phyloP scores from a whole-genome alignment of 2,329 filamentous ascomycete genomes.

The Fonsecaea monophora region DNA sequence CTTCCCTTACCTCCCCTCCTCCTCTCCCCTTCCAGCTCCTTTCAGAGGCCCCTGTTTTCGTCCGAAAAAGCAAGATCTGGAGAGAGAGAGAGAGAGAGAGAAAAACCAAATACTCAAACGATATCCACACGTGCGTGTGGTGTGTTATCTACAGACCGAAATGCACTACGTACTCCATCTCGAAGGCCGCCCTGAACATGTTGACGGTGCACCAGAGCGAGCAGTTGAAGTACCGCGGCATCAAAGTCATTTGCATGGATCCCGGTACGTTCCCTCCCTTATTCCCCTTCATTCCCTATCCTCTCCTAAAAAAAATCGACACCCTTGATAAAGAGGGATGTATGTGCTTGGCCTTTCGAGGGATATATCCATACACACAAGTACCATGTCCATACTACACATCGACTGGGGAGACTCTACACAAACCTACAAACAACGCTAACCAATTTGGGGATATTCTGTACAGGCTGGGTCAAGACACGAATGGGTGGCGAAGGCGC shows the following conservation, averaged over 20 bases:
- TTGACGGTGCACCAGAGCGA: slow-evolving; percentile 52
- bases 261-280: slow-evolving; percentile 42
- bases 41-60: not conserved
- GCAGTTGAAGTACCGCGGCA: slow-evolving; percentile 47
- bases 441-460: not conserved
- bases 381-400: too few species aligned
- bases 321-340: too few species aligned
- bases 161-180: slow-evolving; percentile 48
- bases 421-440: too few species aligned
- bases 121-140: not conserved
- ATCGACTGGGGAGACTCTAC: too few species aligned
- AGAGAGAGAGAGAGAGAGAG: not conserved
- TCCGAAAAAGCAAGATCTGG: too few species aligned
- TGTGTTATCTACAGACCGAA: slow-evolving; percentile 14
- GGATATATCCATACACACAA: too few species aligned
- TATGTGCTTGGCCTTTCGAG: too few species aligned
- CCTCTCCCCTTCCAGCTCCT: not conserved
- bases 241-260: slow-evolving; percentile 51
- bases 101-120: too few species aligned
- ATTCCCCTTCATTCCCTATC: too few species aligned
- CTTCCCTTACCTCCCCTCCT: not conserved
- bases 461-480: slow-evolving; percentile 50
- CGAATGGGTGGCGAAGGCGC: slow-evolving; percentile 53
- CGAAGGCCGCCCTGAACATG: slow-evolving; percentile 55
- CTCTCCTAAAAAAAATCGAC: too few species aligned